Evolutionary conservation across 768 basidiomycete genomes (phyloP).

Genomic region (Tricholoma furcatifolium): DNA sequence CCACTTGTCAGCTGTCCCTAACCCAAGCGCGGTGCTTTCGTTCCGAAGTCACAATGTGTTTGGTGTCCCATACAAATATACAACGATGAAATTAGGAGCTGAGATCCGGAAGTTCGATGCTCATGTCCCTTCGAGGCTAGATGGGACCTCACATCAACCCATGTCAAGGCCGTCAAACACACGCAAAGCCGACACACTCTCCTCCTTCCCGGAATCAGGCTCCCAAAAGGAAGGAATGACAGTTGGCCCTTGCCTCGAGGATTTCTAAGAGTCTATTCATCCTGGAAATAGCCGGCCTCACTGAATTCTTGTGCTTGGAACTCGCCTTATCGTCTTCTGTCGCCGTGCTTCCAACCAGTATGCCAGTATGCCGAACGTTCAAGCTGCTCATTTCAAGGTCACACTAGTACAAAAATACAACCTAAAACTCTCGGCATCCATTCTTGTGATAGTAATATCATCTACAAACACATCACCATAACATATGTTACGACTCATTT

Average conservation of each 20-base stretch:
- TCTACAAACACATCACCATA: too few relatives aligned
- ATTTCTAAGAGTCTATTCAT: slow-evolving; percentile 9
- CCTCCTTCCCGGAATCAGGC: slow-evolving; percentile 9
- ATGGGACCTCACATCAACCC: slow-evolving; percentile 12
- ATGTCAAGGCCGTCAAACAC: slow-evolving; percentile 15
- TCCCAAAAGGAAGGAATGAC: slow-evolving; percentile 9
- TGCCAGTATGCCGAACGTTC: background rate
- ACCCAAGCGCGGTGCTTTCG: slow-evolving; percentile 21
- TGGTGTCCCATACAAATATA: slow-evolving; percentile 6
- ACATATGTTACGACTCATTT: too few relatives aligned
- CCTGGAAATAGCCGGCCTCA: slow-evolving; percentile 12
- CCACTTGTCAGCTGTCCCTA: slow-evolving; percentile 41
- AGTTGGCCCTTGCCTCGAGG: slow-evolving; percentile 8
- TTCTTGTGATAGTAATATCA: too few relatives aligned
- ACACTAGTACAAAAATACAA: too few relatives aligned
- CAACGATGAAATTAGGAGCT: slow-evolving; percentile 14
- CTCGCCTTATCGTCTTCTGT: background rate
- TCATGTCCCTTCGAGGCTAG: slow-evolving; percentile 10
- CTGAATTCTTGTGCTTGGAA: slow-evolving; percentile 1
- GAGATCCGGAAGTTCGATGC: slow-evolving; percentile 17
- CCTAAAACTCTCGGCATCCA: too few relatives aligned
- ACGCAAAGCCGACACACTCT: slow-evolving; percentile 14
- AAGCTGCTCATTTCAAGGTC: background rate
- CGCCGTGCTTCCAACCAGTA: slow-evolving; percentile 1
- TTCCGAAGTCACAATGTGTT: slow-evolving; percentile 11